Base-by-base conservation (phyloP, 139 green algal species). In the Chlamydomonas sphaeroides region DNA sequence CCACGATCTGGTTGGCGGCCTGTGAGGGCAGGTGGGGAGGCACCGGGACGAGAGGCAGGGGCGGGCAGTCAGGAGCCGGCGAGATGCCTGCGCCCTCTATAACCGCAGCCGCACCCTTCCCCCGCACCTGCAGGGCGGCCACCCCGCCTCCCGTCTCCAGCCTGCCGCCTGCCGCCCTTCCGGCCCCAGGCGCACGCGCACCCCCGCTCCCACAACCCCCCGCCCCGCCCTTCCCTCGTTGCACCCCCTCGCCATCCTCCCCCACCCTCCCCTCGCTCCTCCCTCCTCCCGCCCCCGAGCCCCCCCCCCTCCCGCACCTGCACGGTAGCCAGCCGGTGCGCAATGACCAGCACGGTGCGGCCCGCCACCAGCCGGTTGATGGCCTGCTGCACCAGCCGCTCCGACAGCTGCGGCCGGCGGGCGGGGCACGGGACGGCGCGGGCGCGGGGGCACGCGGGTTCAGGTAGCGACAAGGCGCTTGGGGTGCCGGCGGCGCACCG, bases 261-360 rank as follows among this genome's bases (percentile, higher is more conserved):
- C 42, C 36, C 10, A 28, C 56, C 35, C 39, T 48, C 30, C 72
- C 10, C 36, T 6, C 3, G n/a, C 53, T 42, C 11, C 6, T 68
- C 26, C 1, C 5, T 32, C 10, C 30, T 25, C 6, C 20, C 25
- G 1, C 56, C n/a, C 49, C n/a, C 14, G 2, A 57, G 7, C 4
- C 15, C 20, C 38, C 15, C 28, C 14, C n/a, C 38, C 45, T 1
- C 25, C 53, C 39, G 18, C 78, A 89, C 87, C 92, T 94, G 90
- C 33, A 98, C 92, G 0, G 94, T 97, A 41, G 87, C 92, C 59
- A 98, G 86, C 32, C 94, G 68, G 88, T 99, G 96, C 10, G 96
- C 96, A 42, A 99, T 98, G 59, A 99, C 94, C 17, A 99, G 85
- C 68, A 97, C 93, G 1, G 96, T 99, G 51, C 95, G 90, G n/a